A percentile compares a stretch with the other conserved stretches of the same genome.
phyloP scores from a whole-genome alignment of 1,284 basidiomycete genomes.

The Wolfiporia cocos region DNA sequence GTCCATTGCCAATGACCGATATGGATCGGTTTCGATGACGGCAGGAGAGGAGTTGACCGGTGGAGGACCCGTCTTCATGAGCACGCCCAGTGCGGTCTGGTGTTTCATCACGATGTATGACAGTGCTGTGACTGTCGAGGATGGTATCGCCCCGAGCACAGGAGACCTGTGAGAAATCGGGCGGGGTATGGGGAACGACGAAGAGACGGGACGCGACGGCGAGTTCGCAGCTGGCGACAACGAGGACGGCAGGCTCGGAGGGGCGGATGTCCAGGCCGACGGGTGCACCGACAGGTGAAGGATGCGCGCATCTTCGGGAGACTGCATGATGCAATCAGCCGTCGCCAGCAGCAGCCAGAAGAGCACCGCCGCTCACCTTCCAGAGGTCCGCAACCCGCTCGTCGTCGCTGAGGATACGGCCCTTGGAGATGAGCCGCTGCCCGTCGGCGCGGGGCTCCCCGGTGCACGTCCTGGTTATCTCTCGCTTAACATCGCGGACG shows the following conservation, averaged over 20 bases:
- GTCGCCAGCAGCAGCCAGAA: not conserved
- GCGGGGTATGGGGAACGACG: not conserved
- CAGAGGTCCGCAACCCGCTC: constrained; percentile 64
- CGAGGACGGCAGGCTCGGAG: constrained; percentile 25
- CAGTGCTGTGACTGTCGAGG: constrained; percentile 4
- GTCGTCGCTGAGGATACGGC: constrained; percentile 56
- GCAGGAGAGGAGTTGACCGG: constrained; percentile 9
- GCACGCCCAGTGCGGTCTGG: constrained; percentile 23
- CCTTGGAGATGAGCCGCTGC: constrained; percentile 71
- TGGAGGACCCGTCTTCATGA: constrained; percentile 19
- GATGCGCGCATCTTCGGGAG: constrained; percentile 47
- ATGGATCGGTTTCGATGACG: constrained; percentile 14
- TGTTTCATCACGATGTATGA: constrained; percentile 26
- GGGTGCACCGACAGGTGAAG: constrained; percentile 74
- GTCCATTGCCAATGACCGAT: constrained; percentile 20
- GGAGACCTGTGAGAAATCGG: not conserved
- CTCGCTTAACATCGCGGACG: constrained; percentile 60
- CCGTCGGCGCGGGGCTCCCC: constrained; percentile 63
- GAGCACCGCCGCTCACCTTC: constrained; percentile 43
- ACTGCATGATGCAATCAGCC: constrained; percentile 31
- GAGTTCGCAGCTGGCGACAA: constrained; percentile 2
- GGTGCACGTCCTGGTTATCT: constrained; percentile 53
- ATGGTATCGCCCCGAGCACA: not conserved
- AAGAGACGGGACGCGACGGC: too few species aligned
- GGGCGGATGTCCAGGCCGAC: constrained; percentile 58